Percentiles rank a stretch among this genome's conserved stretches.
Evolutionary conservation across 2,329 filamentous ascomycete species (phyloP).

Genomic region (Lasiodiplodia sp.): DNA sequence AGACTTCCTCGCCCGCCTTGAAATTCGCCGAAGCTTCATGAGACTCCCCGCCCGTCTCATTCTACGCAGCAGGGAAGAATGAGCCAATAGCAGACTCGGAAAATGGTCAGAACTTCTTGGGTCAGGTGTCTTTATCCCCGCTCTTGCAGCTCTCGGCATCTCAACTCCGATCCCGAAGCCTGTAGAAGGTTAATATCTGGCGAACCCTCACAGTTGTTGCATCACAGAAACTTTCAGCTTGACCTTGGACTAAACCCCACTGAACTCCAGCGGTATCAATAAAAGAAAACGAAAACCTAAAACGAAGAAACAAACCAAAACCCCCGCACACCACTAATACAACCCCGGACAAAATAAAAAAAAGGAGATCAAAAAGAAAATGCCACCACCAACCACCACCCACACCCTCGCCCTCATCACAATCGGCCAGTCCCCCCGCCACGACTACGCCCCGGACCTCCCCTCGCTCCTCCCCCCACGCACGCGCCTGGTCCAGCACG

Average conservation of each 20-base stretch:
- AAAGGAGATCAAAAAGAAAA: neutral
- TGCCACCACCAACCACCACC: neutral
- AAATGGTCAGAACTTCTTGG: neutral
- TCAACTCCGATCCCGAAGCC: neutral
- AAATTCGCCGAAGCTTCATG: no score
- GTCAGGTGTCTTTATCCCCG: neutral
- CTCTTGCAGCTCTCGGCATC: neutral
- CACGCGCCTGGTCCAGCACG: conserved; percentile 10
- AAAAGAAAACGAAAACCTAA: no score
- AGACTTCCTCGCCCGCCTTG: neutral
- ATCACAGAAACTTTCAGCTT: neutral
- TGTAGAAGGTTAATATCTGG: neutral
- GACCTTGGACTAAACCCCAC: no score
- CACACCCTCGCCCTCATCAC: conserved; percentile 18
- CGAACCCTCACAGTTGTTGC: neutral
- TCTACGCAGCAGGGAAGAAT: neutral
- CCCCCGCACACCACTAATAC: neutral
- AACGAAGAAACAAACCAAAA: no score
- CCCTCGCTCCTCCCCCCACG: neutral
- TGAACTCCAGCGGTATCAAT: neutral
- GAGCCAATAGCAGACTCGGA: neutral
- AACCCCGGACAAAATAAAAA: neutral
- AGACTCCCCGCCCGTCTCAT: neutral
- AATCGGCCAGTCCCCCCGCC: conserved; percentile 24
- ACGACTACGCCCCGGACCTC: conserved; percentile 21